These are phyloP conservation scores for Scheffersomyces segobiensis DNA, from an alignment of 1,139 yeast genomes.

Conservation along the genomic window DNA sequence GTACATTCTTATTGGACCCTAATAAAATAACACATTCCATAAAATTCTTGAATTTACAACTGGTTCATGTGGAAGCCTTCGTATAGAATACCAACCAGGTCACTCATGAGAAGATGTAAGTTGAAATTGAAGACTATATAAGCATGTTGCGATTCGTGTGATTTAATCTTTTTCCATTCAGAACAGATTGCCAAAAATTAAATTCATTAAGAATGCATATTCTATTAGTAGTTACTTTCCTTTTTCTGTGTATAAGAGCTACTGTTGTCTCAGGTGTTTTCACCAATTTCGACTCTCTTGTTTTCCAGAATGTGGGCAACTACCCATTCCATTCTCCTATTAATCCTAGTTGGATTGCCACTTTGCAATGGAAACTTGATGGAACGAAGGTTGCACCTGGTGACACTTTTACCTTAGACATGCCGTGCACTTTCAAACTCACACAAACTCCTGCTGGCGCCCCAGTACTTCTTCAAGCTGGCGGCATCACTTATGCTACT, in stretches of 20 bases:
- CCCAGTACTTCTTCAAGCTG: constrained; percentile 4
- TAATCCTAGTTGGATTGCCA: constrained; percentile 9
- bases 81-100: background rate
- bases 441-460: constrained; percentile 1
- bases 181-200: too few relatives aligned
- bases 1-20: background rate
- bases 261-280: constrained; percentile 7
- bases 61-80: background rate
- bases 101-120: background rate
- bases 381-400: constrained; percentile 6
- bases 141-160: background rate
- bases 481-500: constrained; percentile 6
- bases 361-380: constrained; percentile 7
- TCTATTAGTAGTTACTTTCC: background rate
- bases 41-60: background rate
- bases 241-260: background rate
- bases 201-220: background rate
- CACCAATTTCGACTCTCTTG: constrained; percentile 4
- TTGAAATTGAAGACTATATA: background rate
- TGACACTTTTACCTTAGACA: constrained; percentile 7
- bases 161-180: background rate
- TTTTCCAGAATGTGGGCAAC: constrained; percentile 1
- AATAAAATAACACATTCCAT: background rate
- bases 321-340: constrained; percentile 1
- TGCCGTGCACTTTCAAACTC: constrained; percentile 9